Base-by-base conservation (phyloP, 1,284 basidiomycete genomes). In the Ustilago nuda region DNA sequence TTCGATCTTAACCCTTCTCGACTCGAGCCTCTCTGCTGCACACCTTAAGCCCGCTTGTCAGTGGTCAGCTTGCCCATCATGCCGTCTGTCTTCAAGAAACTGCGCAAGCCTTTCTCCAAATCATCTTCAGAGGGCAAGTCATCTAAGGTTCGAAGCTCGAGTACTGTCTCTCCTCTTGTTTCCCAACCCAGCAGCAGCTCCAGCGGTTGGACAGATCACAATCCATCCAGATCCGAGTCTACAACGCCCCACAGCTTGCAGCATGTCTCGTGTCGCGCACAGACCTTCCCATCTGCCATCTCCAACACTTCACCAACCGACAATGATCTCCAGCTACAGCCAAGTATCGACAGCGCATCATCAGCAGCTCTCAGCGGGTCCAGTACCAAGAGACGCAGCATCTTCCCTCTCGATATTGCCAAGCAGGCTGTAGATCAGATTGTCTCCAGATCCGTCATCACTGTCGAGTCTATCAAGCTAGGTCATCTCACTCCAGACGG, bases 361-460 rank as follows among this genome's bases (percentile, higher is more conserved):
- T 52, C 69, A 13, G 9, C n/a, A 8, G 56, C 27, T 13, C 23
- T 4, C 19, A 52, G 32, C 27, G 48, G 17, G 4, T 12, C 51
- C 13, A 55, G 32, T n/a, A 19, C 9, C 13, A 59, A 35, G n/a
- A 72, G 43, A 35, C 52, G 46, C 12, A 56, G 51, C 30, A 15
- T n/a, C 12, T 66, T 75, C 30, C 65, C 72, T 5, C 64, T 71
- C 39, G 61, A 71, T 55, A 41, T 75, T 4, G 67, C 72, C 11
- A 75, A 67, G 27, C 64, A 75, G 32, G 67, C 61, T 0, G 72
- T 75, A 32, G 64, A 61, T 30, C 72, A 75, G 57, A 75, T 75
- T 50, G 72, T 75, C 4, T 71, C 72, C 35, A 62, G 72, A 41
- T 52, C 72, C 9, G 37, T 55, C 61, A 65, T 75, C 43, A 43